Evolutionary conservation across 148 eudicot genomes (phyloP), one percentile per base, ranked within the genome.

Genomic region (Camellia japonica): DNA sequence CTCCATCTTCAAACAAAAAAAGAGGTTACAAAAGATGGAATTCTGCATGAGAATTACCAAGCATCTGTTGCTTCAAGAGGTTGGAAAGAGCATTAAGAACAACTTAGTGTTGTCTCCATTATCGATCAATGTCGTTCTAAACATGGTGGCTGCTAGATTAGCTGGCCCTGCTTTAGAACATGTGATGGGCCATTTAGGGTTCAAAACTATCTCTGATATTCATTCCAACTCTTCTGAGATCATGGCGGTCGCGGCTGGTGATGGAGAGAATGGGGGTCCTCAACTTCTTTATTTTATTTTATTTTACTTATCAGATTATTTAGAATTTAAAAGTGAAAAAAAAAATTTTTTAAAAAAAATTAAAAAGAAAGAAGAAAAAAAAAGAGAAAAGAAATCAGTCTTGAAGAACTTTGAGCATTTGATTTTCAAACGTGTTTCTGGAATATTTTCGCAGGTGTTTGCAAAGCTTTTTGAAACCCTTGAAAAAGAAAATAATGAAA

Each of bases 71-170:
- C 54, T 75, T n/a, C 7, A 75, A 30, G 54, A 75, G 41, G 64
- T 61, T 30, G 42, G 58, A 30, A 59, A 11, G 4, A 15, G n/a
- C 7, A 19, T 16, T 1, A n/a, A 14, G 1, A 74, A 63, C 13
- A 76, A 76, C 30, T 2, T 52, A 3, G 19, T 44, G 30, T 19
- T 44, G 12, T 63, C 69, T 19, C 69, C 56, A 9, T 60, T 75
- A 16, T 76, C 69, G 16, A n/a, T 76, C 66, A 76, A 76, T 19
- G 14, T 8, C 38, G 12, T 76, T 61, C 79, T 76, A n/a, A 62
- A 62, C 66, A 62, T 76, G 79, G 49, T n/a, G 23, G 79, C 42
- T n/a, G 56, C 56, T 12, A 38, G 73, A 3, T 12, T 46, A 14
- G 42, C 58, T 8, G 61, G 73, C 49, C 42, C 16, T 7, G 13